Evolutionary conservation across 768 basidiomycete species (phyloP).

Genomic region (Erythrobasidium yunnanense): DNA sequence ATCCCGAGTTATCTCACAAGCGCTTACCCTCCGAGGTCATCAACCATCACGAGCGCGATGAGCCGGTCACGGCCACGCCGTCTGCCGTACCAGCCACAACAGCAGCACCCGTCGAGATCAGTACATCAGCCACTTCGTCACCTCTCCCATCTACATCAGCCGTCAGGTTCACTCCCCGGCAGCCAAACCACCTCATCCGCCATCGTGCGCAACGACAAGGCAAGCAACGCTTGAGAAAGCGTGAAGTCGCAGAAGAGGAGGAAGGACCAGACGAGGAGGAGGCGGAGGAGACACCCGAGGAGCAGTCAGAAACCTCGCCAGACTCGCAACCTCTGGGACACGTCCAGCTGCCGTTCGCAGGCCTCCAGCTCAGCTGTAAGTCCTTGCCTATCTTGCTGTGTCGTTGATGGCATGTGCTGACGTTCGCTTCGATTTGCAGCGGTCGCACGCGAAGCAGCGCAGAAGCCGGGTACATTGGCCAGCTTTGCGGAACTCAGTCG

Average conservation of each 20-base stretch:
- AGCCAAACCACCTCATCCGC: slow-evolving; percentile 22
- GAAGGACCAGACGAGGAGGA: too few relatives aligned
- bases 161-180: background rate
- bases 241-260: background rate
- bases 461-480: too few relatives aligned
- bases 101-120: background rate
- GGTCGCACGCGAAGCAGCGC: too few relatives aligned
- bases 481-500: too few relatives aligned
- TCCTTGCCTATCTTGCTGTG: too few relatives aligned
- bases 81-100: background rate
- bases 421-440: too few relatives aligned
- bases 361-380: too few relatives aligned
- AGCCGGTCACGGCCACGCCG: background rate
- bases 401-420: too few relatives aligned
- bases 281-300: too few relatives aligned
- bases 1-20: slow-evolving; percentile 10
- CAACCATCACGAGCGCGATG: slow-evolving; percentile 21
- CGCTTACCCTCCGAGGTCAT: slow-evolving; percentile 18
- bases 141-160: background rate
- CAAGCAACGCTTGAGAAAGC: slow-evolving; percentile 16
- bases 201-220: background rate
- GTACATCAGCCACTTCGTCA: background rate
- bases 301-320: too few relatives aligned
- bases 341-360: too few relatives aligned
- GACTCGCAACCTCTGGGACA: too few relatives aligned